Percentiles rank a stretch among this genome's conserved stretches.
These are phyloP conservation scores for Gliomastix tumulicola DNA, from an alignment of 2,329 filamentous ascomycete genomes.

Conservation along the genomic window DNA sequence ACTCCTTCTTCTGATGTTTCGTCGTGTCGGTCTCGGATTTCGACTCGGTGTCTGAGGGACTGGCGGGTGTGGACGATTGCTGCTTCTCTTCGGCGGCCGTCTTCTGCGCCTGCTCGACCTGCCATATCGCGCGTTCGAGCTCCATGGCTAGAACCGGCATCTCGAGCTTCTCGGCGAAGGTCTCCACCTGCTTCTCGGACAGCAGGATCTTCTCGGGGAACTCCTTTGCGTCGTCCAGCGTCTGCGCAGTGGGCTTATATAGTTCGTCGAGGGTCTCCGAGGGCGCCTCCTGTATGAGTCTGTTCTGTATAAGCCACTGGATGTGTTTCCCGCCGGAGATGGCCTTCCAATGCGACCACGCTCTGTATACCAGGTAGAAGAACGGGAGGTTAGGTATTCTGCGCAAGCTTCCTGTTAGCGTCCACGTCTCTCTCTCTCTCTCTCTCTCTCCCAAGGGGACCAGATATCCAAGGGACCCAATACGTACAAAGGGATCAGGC, in stretches of 20 bases:
- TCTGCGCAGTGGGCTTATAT: slow-evolving; percentile 47
- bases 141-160: slow-evolving; percentile 67
- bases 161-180: slow-evolving; percentile 54
- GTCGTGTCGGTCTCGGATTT: too few relatives aligned
- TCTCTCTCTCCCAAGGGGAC: too few relatives aligned
- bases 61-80: too few relatives aligned
- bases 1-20: slow-evolving; percentile 7
- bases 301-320: slow-evolving; percentile 70
- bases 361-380: slow-evolving; percentile 88
- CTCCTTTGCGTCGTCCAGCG: slow-evolving; percentile 9
- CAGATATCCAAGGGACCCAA: too few relatives aligned
- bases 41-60: too few relatives aligned
- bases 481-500: slow-evolving; percentile 75
- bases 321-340: slow-evolving; percentile 78
- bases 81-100: too few relatives aligned
- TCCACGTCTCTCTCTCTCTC: too few relatives aligned
- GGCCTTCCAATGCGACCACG: slow-evolving; percentile 89
- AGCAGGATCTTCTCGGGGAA: slow-evolving; percentile 32
- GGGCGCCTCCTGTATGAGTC: slow-evolving; percentile 59
- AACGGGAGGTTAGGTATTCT: slow-evolving; percentile 93
- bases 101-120: slow-evolving; percentile 51
- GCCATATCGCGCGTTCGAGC: slow-evolving; percentile 68
- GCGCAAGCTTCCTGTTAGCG: not conserved
- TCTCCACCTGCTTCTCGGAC: slow-evolving; percentile 44
- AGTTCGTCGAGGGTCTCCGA: slow-evolving; percentile 66